Evolutionary conservation across 2,329 filamentous ascomycete genomes (phyloP), one percentile per base, ranked within the genome.

Genomic region (Botrytis deweyae): DNA sequence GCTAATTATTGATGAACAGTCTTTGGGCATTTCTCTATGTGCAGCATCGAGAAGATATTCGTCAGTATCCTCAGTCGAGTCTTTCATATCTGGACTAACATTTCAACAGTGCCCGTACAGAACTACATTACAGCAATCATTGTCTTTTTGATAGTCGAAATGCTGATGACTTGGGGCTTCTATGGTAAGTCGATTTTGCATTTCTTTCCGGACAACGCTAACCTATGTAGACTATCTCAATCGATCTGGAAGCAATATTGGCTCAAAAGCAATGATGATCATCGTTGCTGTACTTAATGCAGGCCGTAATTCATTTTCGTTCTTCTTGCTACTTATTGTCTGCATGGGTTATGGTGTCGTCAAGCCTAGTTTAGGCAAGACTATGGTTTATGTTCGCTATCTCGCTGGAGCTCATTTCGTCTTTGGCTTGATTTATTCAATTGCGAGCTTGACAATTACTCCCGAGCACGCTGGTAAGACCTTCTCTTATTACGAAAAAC

Each of bases 321-420:
- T 99, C 86, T 99, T 99, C 86, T 86, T 99, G 68, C 88, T 99
- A 14, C 90, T 99, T 71, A 98, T 99, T 78, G 96, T 99, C 46
- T 99, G 96, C 83, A 99, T 99, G 96, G 96, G 96, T 46, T 99
- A 99, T 80, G 96, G 96, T 78, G 97, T 99, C 38, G 97, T 99
- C 77, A 98, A 98, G 84, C 93, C 92, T 3, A 94, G 92, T 3
- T 88, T 99, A 7, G 96, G 96, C 74, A 93, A 92, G 80, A 95
- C 94, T 20, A 99, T 99, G 96, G 90, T 95, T 77, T 95, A 93
- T 79, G 95, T 98, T 62, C 93, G 96, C 74, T 93, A 92, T 85
- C 89, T 99, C 29, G 96, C 96, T 25, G 91, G 95, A 76, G 93
- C 92, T 3, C 96, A 99, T 83, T 99, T 99, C 80, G 86, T 97